Base-by-base conservation (phyloP, 176 grass and related monocot species). In the Bolboschoenus planiculmis region DNA sequence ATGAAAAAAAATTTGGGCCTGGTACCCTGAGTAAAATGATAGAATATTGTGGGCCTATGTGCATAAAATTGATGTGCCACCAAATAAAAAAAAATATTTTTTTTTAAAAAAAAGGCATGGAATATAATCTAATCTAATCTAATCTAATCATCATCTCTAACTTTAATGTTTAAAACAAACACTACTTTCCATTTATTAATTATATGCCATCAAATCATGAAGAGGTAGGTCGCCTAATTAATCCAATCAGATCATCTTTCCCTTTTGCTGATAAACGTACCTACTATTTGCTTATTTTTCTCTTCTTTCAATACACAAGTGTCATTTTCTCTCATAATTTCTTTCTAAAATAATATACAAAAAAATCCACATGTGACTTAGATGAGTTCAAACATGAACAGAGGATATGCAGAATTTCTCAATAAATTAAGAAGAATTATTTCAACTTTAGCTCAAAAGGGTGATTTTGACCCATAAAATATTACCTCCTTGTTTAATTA, bases 161-260 rank as follows among this genome's bases (percentile, higher is more conserved):
- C 57, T 62, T 65, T 64, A 82, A n/a, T 47, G 56, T 64, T 36
- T 65, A 62, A 82, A 82, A 82, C 79, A 82, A 82, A 82, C 56
- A 64, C 37, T 62, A 65, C 56, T 65, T 82, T 82, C 35, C n/a
- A 48, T 80, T 82, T 50, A 20, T 21, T 82, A 65, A 62, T 61
- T 26, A 61, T 58, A 55, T 76, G 72, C 18, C 11, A 50, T 42
- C 39, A 61, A 82, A 64, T 81, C 56, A 82, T 82, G 55, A 82
- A 42, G 56, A 82, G 79, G 79, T 82, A 46, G 79, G 56, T 82
- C 21, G 36, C 56, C 79, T 63, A 80, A 82, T 65, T 63, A 58
- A 82, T 65, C 23, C 27, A 4, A 46, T 81, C 37, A 61, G 56
- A 14, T 81, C 56, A 46, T 43, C 35, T 61, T 65, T 82, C 59